These are phyloP conservation scores for Pluteus cervinus DNA, from an alignment of 768 basidiomycete genomes.

Conservation along the genomic window DNA sequence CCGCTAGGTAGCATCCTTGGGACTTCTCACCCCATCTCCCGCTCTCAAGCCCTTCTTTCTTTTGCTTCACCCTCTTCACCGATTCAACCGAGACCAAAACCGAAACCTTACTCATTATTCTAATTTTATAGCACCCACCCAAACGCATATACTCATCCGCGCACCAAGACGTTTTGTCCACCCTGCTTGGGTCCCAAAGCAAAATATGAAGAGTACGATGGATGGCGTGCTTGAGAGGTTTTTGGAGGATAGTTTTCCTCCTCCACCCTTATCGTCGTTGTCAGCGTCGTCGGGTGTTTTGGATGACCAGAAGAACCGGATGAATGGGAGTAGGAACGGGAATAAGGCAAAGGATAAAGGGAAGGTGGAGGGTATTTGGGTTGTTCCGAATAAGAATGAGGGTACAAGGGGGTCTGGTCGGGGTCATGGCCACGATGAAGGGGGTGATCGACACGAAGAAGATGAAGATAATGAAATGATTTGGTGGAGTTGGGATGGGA, in stretches of 20 bases:
- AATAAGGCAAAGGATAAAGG: conserved; percentile 13
- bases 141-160: conserved; percentile 39
- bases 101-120: background rate
- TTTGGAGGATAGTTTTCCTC: conserved; percentile 27
- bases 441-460: conserved; percentile 3
- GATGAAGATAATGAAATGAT: conserved; percentile 44
- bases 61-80: no score
- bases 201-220: conserved; percentile 30
- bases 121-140: conserved; percentile 30
- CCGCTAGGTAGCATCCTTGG: no score
- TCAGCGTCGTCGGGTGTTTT: no score
- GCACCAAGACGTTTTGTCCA: conserved; percentile 42
- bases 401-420: no score
- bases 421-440: conserved; percentile 3
- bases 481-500: conserved; percentile 61
- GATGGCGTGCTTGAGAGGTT: conserved; percentile 36
- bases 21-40: no score
- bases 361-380: conserved; percentile 44
- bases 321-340: no score
- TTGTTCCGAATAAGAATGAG: no score
- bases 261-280: no score
- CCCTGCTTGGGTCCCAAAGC: conserved; percentile 41
- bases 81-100: background rate
- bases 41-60: no score
- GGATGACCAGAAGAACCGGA: no score